A percentile compares a stretch with the other conserved stretches of the same genome.
Evolutionary conservation across 1,284 basidiomycete species (phyloP).

Genomic region (Taiwanofungus camphoratus): DNA sequence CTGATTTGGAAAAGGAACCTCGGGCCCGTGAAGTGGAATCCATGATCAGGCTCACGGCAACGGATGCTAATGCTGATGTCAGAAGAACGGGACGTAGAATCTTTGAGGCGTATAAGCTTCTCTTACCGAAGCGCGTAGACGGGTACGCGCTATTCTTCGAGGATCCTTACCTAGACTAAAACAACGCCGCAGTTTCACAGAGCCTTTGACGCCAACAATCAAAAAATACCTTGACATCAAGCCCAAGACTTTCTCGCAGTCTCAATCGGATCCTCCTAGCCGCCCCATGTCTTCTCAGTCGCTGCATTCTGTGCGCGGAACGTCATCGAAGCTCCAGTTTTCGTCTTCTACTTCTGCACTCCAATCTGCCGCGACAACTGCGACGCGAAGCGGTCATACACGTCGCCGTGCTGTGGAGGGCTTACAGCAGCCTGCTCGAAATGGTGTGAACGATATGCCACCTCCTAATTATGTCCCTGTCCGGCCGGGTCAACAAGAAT

Average conservation of each 20-base stretch:
- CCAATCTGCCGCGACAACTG: neutral
- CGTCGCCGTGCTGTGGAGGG: neutral
- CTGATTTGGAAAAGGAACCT: slow-evolving; percentile 63
- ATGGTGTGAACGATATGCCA: slow-evolving; percentile 1
- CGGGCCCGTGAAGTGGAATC: slow-evolving; percentile 64
- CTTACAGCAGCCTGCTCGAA: neutral
- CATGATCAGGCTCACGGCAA: slow-evolving; percentile 61
- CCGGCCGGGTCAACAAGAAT: neutral
- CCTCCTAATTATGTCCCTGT: slow-evolving; percentile 5
- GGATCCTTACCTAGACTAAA: neutral
- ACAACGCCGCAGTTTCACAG: slow-evolving; percentile 50
- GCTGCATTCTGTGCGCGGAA: slow-evolving; percentile 9
- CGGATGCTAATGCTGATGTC: slow-evolving; percentile 74
- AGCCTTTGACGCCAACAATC: slow-evolving; percentile 69
- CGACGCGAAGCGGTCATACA: neutral
- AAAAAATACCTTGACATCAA: slow-evolving; percentile 74
- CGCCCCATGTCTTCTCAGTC: slow-evolving; percentile 28
- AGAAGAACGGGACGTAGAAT: slow-evolving; percentile 63
- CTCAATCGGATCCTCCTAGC: slow-evolving; percentile 21
- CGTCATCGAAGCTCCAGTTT: neutral
- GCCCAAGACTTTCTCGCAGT: slow-evolving; percentile 13
- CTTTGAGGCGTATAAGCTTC: slow-evolving; percentile 69
- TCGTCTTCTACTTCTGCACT: slow-evolving; percentile 10
- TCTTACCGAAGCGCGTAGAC: slow-evolving; percentile 63
- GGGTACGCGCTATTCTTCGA: slow-evolving; percentile 39